phyloP scores from a whole-genome alignment of 2,329 filamentous ascomycete species.

The Ambrosiella beaveri region DNA sequence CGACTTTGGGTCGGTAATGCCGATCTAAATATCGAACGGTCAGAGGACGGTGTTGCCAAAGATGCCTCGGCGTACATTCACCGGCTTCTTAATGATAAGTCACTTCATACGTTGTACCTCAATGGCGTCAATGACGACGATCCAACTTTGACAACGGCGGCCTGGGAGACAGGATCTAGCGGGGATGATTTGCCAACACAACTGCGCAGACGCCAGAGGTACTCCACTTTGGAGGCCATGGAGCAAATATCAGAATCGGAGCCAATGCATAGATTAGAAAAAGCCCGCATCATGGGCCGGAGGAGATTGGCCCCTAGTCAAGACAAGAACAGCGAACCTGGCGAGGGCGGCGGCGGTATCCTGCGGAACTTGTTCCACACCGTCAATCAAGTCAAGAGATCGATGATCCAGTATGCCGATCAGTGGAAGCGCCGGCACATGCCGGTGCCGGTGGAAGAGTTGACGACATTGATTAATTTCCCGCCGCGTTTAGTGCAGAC shows the following conservation, averaged over 20 bases:
- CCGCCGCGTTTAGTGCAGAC: slow-evolving; percentile 90
- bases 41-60: slow-evolving; percentile 41
- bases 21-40: slow-evolving; percentile 73
- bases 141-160: not conserved
- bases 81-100: slow-evolving; percentile 86
- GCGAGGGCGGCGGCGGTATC: slow-evolving; percentile 45
- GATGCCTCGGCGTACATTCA: slow-evolving; percentile 93
- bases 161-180: not conserved
- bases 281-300: not conserved
- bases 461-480: slow-evolving; percentile 92
- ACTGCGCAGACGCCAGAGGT: not conserved
- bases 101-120: slow-evolving; percentile 57
- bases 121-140: not conserved
- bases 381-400: slow-evolving; percentile 84
- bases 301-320: slow-evolving; percentile 17
- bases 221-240: not conserved
- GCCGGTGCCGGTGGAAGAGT: slow-evolving; percentile 89
- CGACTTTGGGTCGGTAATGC: slow-evolving; percentile 96
- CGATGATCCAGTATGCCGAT: slow-evolving; percentile 69
- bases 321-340: slow-evolving; percentile 20
- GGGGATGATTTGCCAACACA: not conserved
- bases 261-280: slow-evolving; percentile 10
- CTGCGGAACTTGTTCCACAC: slow-evolving; percentile 67
- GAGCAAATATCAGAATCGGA: slow-evolving; percentile 9
- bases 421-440: slow-evolving; percentile 78